A percentile compares a stretch with the other conserved stretches of the same genome.
Evolutionary conservation across 1,284 basidiomycete genomes (phyloP).

Genomic region (Coniophora puteana): DNA sequence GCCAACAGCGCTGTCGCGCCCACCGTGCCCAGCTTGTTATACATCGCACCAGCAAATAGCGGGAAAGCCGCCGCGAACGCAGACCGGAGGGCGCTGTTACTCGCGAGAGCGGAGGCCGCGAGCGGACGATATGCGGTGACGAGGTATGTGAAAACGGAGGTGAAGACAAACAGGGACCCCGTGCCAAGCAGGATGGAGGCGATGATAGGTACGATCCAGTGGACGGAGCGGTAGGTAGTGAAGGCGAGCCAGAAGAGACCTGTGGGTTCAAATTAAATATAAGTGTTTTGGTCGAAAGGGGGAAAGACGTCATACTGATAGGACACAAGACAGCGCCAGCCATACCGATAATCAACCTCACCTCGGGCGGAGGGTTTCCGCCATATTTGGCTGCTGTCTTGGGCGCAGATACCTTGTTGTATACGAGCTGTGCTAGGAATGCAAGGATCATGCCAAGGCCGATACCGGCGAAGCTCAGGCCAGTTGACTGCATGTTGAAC

Average conservation of each 20-base stretch:
- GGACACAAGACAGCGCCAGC: conserved; percentile 68
- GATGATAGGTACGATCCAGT: conserved; percentile 72
- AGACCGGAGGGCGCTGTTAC: conserved; percentile 65
- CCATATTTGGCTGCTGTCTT: conserved; percentile 28
- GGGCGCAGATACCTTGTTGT: conserved; percentile 38
- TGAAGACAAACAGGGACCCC: conserved; percentile 60
- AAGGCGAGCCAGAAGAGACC: conserved; percentile 73
- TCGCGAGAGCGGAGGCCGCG: conserved; percentile 74
- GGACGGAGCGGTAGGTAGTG: conserved; percentile 62
- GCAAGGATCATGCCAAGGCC: conserved; percentile 55
- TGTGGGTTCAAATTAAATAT: conserved; percentile 15
- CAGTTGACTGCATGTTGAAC: conserved; percentile 47
- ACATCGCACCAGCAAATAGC: conserved; percentile 63
- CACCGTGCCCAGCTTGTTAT: conserved; percentile 57
- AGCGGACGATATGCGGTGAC: conserved; percentile 74
- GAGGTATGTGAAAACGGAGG: conserved; percentile 68
- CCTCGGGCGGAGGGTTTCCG: conserved; percentile 65
- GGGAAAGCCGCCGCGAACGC: conserved; percentile 73
- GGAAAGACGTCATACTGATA: conserved; percentile 33
- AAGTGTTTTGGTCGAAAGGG: neutral
- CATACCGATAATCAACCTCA: conserved; percentile 63
- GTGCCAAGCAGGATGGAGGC: conserved; percentile 59
- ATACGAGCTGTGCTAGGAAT: conserved; percentile 45
- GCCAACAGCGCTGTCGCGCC: conserved; percentile 77
- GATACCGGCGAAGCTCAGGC: conserved; percentile 61